phyloP scores from a whole-genome alignment of 257 asterid species.

The Solanum paucissectum region DNA sequence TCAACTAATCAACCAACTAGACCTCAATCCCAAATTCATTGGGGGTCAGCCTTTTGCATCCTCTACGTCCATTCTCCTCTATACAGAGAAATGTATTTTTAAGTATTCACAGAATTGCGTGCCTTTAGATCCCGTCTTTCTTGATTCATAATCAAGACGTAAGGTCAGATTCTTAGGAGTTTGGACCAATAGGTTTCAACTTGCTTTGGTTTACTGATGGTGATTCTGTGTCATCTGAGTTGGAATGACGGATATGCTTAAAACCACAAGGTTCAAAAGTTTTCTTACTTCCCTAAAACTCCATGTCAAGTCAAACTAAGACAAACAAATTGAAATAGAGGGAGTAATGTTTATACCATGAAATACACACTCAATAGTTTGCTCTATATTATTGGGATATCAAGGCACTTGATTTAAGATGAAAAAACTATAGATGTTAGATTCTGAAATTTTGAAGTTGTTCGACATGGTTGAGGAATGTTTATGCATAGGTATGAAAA shows the following conservation, averaged over 20 bases:
- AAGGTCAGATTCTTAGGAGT: neutral
- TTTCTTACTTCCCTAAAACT: neutral
- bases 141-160: neutral
- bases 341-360: neutral
- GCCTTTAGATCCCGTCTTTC: neutral
- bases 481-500: neutral
- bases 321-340: neutral
- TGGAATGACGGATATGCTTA: neutral
- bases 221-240: neutral
- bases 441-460: neutral
- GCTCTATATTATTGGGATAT: neutral
- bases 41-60: neutral
- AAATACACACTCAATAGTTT: neutral
- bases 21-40: neutral
- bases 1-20: neutral
- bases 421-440: neutral
- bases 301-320: neutral
- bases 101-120: neutral
- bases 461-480: neutral
- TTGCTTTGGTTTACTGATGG: neutral
- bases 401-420: neutral
- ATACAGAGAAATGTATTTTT: neutral
- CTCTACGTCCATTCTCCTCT: neutral
- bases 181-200: neutral
- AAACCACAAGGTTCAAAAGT: neutral